Evolutionary conservation across 805 yeast genomes (phyloP), one percentile per base, ranked within the genome.

Genomic region (Grigorovia jiainica): DNA sequence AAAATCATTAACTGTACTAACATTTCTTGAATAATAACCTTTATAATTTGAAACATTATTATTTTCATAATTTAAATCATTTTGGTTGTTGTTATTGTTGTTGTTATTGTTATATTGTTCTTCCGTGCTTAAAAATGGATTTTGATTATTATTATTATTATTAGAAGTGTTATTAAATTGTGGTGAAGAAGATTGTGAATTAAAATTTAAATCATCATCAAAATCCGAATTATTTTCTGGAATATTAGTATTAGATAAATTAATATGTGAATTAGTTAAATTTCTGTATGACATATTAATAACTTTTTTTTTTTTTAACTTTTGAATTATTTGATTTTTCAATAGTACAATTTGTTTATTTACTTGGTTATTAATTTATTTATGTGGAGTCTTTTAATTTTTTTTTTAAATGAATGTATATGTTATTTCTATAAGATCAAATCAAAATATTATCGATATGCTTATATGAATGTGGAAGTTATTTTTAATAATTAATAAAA

Each of bases 211-310:
- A 27, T 27, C n/a, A 27, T 27, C 15, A 27, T 27, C 15, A 27
- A 8, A 11, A 13, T 27, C 31, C 11, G 31, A 27, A 27, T 27
- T 27, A 11, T 10, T 27, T 13, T 35, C 23, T n/a, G 33, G 38
- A 9, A 34, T 19, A 25, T 34, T 24, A 68, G 55, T 34, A 27
- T 25, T 43, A 13, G 27, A 24, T 21, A 36, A 32, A 36, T 43
- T 40, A 19, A 36, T 15, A 36, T 42, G 38, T 4, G 47, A 38
- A 36, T 43, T 36, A 3, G 47, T 47, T 16, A 47, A 34, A 36
- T 47, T 43, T 40, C 49, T 47, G 10, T 39, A 34, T 7, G 41
- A 30, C 45, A 47, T 87, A 85, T 5, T 92, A n/a, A n/a, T n/a
- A n/a, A n/a, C n/a, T n/a, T n/a, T n/a, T n/a, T n/a, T n/a, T n/a